Evolutionary conservation across 306 rosid species (phyloP).

Genomic region (Adenanthera pavonina): DNA sequence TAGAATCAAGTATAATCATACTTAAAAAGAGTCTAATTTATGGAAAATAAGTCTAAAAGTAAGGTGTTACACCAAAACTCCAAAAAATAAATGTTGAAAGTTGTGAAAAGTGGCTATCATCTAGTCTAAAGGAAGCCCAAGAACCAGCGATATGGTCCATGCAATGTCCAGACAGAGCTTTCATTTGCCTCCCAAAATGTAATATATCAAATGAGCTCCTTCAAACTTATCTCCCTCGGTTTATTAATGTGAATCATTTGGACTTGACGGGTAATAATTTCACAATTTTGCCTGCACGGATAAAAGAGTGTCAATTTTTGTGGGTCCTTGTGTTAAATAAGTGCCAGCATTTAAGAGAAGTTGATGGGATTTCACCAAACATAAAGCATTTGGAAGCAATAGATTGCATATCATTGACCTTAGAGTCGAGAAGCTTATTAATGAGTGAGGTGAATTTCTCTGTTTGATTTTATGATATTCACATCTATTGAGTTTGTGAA

Average conservation of each 20-base stretch:
- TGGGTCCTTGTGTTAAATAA: background rate
- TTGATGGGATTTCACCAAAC: background rate
- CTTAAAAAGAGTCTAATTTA: too few relatives aligned
- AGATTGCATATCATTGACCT: background rate
- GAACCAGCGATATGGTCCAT: background rate
- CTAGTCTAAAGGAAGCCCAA: background rate
- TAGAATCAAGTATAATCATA: too few relatives aligned
- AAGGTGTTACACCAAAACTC: too few relatives aligned
- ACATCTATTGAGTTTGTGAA: background rate
- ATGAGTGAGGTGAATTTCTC: background rate
- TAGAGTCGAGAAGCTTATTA: background rate
- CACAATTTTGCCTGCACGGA: background rate
- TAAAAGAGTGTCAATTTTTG: background rate
- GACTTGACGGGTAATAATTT: background rate
- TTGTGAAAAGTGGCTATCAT: background rate
- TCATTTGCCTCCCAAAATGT: too few relatives aligned
- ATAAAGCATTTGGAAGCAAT: background rate
- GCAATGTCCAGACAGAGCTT: background rate
- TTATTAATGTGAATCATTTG: background rate
- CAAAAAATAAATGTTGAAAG: too few relatives aligned
- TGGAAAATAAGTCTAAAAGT: too few relatives aligned
- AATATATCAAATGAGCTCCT: background rate
- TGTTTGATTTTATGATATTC: background rate
- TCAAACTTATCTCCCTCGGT: too few relatives aligned
- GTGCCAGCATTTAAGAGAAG: background rate